These are phyloP conservation scores for Populus hybrid DNA, from an alignment of 441 rosid species.

Conservation along the genomic window DNA sequence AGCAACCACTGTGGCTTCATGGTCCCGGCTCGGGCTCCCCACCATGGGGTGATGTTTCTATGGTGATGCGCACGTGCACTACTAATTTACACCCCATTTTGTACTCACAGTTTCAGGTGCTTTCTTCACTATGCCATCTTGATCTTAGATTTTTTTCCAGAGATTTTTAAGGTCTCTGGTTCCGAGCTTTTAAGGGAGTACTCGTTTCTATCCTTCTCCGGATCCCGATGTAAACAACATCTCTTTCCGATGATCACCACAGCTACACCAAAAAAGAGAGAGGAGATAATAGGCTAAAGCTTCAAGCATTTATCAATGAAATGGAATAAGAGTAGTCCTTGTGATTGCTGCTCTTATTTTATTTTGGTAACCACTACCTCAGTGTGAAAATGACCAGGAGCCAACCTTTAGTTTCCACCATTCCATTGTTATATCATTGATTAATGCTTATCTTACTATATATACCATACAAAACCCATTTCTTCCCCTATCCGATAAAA, in stretches of 20 bases:
- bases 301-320: slow-evolving; percentile 10
- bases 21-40: slow-evolving; percentile 34
- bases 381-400: slow-evolving; percentile 39
- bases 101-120: slow-evolving; percentile 32
- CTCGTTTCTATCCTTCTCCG: background rate
- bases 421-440: background rate
- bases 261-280: too few species aligned
- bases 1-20: slow-evolving; percentile 2
- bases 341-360: slow-evolving; percentile 31
- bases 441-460: slow-evolving; percentile 17
- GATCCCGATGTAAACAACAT: slow-evolving; percentile 6
- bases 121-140: background rate
- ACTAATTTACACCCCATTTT: slow-evolving; percentile 10
- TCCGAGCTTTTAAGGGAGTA: background rate
- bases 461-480: slow-evolving; percentile 14
- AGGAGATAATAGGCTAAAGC: background rate
- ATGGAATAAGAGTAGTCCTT: slow-evolving; percentile 8
- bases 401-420: slow-evolving; percentile 38
- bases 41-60: slow-evolving; percentile 6
- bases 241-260: slow-evolving; percentile 13
- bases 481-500: background rate
- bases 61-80: slow-evolving; percentile 27
- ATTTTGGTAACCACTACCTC: slow-evolving; percentile 37
- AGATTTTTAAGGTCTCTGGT: background rate
- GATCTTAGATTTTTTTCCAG: slow-evolving; percentile 5